Conservation (phyloP, 805 yeast species). For the Pichia occidentalis region DNA sequence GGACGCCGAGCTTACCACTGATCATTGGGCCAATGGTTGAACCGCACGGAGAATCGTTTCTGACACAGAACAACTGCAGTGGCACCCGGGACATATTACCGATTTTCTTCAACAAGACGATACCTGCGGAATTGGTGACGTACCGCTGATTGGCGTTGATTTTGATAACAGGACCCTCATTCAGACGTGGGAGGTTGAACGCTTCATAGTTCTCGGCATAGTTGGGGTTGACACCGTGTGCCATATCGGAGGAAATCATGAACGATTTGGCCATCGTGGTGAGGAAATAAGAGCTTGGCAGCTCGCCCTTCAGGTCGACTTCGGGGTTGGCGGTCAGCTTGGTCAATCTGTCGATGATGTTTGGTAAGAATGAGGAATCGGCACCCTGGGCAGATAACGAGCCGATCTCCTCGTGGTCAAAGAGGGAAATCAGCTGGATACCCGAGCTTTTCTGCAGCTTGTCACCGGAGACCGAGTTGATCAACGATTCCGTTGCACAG, state of each 20-base stretch:
- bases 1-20: slow-evolving; percentile 78
- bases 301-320: slow-evolving; percentile 30
- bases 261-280: slow-evolving; percentile 72
- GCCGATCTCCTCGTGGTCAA: slow-evolving; percentile 96
- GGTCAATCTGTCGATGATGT: slow-evolving; percentile 64
- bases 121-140: slow-evolving; percentile 88
- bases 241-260: slow-evolving; percentile 89
- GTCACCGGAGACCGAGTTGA: slow-evolving; percentile 32
- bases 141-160: slow-evolving; percentile 93
- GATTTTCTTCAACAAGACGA: slow-evolving; percentile 64
- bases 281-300: slow-evolving; percentile 35
- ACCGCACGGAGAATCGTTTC: slow-evolving; percentile 92
- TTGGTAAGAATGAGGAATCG: slow-evolving; percentile 82
- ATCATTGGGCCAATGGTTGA: slow-evolving; percentile 94
- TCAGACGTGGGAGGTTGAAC: slow-evolving; percentile 72
- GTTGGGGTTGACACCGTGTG: slow-evolving; percentile 96
- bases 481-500: slow-evolving; percentile 66
- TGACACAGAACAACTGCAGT: slow-evolving; percentile 84
- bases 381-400: slow-evolving; percentile 96
- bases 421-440: slow-evolving; percentile 69
- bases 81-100: slow-evolving; percentile 72
- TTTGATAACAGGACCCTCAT: slow-evolving; percentile 88
- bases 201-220: slow-evolving; percentile 71
- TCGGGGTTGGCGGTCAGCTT: slow-evolving; percentile 35
- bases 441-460: slow-evolving; percentile 42